Conservation (phyloP, 306 rosid genomes). For the Cicer bijugum region DNA sequence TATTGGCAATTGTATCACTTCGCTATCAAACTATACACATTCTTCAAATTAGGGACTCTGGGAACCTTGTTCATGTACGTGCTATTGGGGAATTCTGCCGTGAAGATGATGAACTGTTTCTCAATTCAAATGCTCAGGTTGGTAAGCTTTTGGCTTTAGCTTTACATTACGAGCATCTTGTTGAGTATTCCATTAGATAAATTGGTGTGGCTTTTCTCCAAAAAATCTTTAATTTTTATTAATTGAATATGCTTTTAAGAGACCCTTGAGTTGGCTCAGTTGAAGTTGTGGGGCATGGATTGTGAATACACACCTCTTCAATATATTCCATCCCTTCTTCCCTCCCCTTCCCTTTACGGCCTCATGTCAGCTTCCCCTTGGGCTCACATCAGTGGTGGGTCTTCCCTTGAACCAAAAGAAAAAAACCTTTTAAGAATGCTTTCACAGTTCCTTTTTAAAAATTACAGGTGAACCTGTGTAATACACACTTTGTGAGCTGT, state of each 20-base stretch:
- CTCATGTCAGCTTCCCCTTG: neutral
- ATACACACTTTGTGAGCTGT: neutral
- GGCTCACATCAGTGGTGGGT: slow-evolving; percentile 15
- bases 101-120: slow-evolving; percentile 95
- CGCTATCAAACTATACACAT: slow-evolving; percentile 88
- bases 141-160: slow-evolving; percentile 44
- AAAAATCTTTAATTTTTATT: neutral
- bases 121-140: slow-evolving; percentile 75
- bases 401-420: slow-evolving; percentile 13
- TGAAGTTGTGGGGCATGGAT: slow-evolving; percentile 9
- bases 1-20: slow-evolving; percentile 91
- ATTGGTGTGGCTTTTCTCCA: neutral
- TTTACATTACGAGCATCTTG: slow-evolving; percentile 7
- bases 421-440: slow-evolving; percentile 6
- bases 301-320: slow-evolving; percentile 30
- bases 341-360: neutral
- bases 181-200: slow-evolving; percentile 10
- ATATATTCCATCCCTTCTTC: neutral
- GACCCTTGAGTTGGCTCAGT: slow-evolving; percentile 6
- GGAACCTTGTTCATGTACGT: slow-evolving; percentile 81
- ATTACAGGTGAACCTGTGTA: slow-evolving; percentile 18
- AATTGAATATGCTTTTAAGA: slow-evolving; percentile 14
- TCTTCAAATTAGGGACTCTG: slow-evolving; percentile 90
- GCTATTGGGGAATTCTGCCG: slow-evolving; percentile 85
- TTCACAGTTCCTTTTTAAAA: slow-evolving; percentile 2